Conservation (phyloP, 176 grass and related monocot genomes). For the Hyparrhenia diplandra region DNA sequence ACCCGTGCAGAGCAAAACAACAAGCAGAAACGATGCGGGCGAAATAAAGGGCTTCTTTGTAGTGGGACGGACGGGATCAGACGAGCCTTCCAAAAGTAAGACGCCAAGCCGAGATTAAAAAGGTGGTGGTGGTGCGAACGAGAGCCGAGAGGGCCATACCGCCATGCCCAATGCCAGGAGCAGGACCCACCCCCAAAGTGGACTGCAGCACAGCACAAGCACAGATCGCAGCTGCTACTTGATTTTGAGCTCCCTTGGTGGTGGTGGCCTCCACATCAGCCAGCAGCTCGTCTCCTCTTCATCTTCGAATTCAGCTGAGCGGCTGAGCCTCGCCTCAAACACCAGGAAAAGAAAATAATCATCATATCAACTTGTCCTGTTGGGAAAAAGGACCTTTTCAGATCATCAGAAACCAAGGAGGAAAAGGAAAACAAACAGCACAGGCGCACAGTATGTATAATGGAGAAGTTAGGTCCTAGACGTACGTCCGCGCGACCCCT, state of each 20-base stretch:
- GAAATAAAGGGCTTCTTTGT: constrained; percentile 33
- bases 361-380: neutral
- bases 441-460: neutral
- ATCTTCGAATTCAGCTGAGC: neutral
- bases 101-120: constrained; percentile 45
- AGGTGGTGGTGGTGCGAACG: neutral
- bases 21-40: constrained; percentile 20
- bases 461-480: constrained; percentile 53
- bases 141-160: constrained; percentile 15
- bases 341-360: neutral
- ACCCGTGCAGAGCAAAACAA: constrained; percentile 32
- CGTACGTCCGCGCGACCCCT: neutral
- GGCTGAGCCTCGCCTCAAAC: neutral
- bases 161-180: neutral
- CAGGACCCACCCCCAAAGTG: constrained; percentile 15
- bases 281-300: neutral
- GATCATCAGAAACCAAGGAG: too few relatives aligned
- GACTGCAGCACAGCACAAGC: constrained; percentile 24
- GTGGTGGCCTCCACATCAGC: constrained; percentile 49
- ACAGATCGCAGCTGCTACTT: constrained; percentile 20
- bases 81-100: constrained; percentile 47
- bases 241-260: neutral
- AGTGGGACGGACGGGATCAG: constrained; percentile 28
- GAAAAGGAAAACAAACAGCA: neutral
- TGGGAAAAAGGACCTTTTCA: neutral